Evolutionary conservation across 768 basidiomycete species (phyloP).

Genomic region (Phylloporus scabripes): DNA sequence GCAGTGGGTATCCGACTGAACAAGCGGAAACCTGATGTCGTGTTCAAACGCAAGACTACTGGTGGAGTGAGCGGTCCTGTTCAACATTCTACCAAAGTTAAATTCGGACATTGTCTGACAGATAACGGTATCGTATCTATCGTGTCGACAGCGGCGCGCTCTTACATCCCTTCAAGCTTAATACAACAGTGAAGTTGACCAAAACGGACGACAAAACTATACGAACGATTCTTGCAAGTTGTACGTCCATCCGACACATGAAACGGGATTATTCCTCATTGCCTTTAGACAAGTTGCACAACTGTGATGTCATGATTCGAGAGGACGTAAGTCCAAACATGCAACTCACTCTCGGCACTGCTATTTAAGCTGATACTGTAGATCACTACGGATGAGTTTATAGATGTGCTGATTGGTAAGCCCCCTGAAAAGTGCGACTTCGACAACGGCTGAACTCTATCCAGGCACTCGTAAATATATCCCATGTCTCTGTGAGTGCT

Average conservation of each 20-base stretch:
- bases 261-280: constrained; percentile 7
- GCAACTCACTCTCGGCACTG: constrained; percentile 2
- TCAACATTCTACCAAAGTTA: background rate
- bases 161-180: constrained; percentile 45
- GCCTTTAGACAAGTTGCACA: constrained; percentile 72
- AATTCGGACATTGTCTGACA: constrained; percentile 21
- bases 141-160: background rate
- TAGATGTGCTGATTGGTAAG: constrained; percentile 92
- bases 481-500: constrained; percentile 75
- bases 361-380: constrained; percentile 26
- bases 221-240: constrained; percentile 84
- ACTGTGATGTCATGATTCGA: constrained; percentile 97
- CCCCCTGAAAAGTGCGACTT: background rate
- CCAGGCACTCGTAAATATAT: constrained; percentile 91
- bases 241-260: constrained; percentile 37
- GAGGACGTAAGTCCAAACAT: constrained; percentile 65
- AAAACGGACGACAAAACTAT: constrained; percentile 95
- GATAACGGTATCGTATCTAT: constrained; percentile 56
- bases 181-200: constrained; percentile 88
- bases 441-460: background rate
- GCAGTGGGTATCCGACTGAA: constrained; percentile 96
- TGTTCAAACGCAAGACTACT: constrained; percentile 89
- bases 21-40: constrained; percentile 84
- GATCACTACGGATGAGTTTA: constrained; percentile 96
- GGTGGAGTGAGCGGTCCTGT: constrained; percentile 63